phyloP scores from a whole-genome alignment of 164 flowering plant genomes.

The Kalanchoe fedtschenkoi region DNA sequence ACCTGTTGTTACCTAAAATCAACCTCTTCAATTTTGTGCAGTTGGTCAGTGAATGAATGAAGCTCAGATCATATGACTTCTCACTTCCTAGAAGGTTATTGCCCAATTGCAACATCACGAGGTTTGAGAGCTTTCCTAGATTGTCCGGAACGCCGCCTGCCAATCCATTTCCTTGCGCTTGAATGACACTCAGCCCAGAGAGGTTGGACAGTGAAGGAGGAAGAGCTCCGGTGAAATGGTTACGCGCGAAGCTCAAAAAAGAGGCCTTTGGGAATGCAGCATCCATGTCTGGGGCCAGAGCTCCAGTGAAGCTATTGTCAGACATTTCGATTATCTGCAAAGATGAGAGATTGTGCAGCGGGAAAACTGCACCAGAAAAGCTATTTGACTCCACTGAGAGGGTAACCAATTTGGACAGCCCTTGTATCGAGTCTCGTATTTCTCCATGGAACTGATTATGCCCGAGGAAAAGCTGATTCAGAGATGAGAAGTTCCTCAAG shows the following conservation, averaged over 20 bases:
- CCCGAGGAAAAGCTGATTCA: too few species aligned
- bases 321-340: background rate
- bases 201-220: too few species aligned
- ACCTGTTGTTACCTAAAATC: background rate
- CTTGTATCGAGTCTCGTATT: constrained; percentile 3
- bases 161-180: too few species aligned
- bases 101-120: constrained; percentile 18
- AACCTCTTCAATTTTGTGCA: constrained; percentile 8
- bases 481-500: too few species aligned
- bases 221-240: constrained; percentile 14
- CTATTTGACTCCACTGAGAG: background rate
- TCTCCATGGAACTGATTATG: constrained; percentile 8
- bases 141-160: too few species aligned
- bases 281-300: constrained; percentile 8
- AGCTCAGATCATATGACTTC: too few species aligned
- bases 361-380: constrained; percentile 10
- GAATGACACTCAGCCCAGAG: too few species aligned
- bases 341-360: constrained; percentile 12
- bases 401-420: background rate
- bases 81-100: constrained; percentile 13
- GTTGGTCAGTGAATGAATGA: constrained; percentile 16
- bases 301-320: constrained; percentile 7
- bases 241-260: background rate
- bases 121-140: too few species aligned
- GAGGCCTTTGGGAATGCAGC: constrained; percentile 15